Base-by-base conservation (phyloP, 352 stramenopile species). In the Phytophthora megakarya region DNA sequence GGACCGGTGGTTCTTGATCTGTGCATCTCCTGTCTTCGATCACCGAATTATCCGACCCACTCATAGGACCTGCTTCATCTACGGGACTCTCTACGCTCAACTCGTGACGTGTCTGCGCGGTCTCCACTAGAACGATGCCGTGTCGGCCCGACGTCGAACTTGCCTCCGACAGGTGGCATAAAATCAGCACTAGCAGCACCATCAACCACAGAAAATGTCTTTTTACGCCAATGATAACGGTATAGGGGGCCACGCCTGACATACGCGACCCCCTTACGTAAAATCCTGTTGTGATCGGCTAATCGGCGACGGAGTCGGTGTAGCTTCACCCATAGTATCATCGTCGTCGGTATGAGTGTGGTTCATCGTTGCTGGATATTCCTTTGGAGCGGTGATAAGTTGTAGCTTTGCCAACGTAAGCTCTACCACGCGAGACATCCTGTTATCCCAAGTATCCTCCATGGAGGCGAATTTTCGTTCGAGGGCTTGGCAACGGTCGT, bases 261-360 rank as follows among this genome's bases (percentile, higher is more conserved):
- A 10, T 38, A 38, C 44, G 25, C 38, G 44, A 38, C 44, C 44
- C 38, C 44, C 22, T 51, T 51, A 51, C 26, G 15, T 5, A 51
- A 51, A 51, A 51, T 51, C 5, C 44, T 37, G 44, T 8, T 3
- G 2, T 19, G 44, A 22, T 35, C 6, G 28, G 28, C 28, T 6
- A 11, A 11, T 11, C 28, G 28, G 6, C 28, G 28, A 11, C 23
- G 25, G 13, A 10, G 12, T 21, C 22, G 19, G 47, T 12, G 1
- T 28, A 0, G 9, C 32, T 15, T 42, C 30, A 7, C 19, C 30
- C 47, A 40, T 43, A 3, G 30, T 42, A 9, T 35, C 43, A 21
- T 42, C 47, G 18, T 40, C 4, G 28, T 43, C 47, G 3, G 19
- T 10, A 19, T 5, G 30, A 33, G 30, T 3, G 3, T 32, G 15